A percentile compares a stretch with the other conserved stretches of the same genome.
Conservation (phyloP, 306 rosid species). For the Vicia villosa region DNA sequence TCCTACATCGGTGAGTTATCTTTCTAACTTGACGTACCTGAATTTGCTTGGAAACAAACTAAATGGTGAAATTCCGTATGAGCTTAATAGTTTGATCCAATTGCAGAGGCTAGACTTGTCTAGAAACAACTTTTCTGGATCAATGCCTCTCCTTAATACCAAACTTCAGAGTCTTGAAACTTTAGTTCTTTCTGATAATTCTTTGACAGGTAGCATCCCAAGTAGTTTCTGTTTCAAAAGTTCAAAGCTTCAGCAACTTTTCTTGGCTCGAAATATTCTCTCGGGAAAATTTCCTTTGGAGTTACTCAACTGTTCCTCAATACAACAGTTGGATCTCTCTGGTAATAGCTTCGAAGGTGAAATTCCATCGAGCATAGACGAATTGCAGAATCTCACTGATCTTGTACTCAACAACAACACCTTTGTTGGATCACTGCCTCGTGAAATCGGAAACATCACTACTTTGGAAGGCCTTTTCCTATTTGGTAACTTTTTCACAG, state of each 20-base stretch:
- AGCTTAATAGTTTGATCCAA: conserved; percentile 64
- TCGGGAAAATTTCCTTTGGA: conserved; percentile 73
- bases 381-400: conserved; percentile 65
- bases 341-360: conserved; percentile 74
- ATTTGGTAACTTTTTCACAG: conserved; percentile 72
- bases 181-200: conserved; percentile 75
- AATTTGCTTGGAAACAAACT: conserved; percentile 80
- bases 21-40: conserved; percentile 68
- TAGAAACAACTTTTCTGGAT: conserved; percentile 74
- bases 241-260: conserved; percentile 62
- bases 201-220: conserved; percentile 72
- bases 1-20: conserved; percentile 58
- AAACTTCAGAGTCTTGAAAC: conserved; percentile 53
- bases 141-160: conserved; percentile 49
- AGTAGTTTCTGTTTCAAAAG: conserved; percentile 61
- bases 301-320: conserved; percentile 65
- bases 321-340: conserved; percentile 87
- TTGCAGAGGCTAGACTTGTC: conserved; percentile 82
- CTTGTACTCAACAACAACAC: conserved; percentile 86
- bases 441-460: conserved; percentile 74
- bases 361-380: conserved; percentile 61
- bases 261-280: conserved; percentile 73
- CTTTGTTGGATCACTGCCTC: conserved; percentile 72
- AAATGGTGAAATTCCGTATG: conserved; percentile 66
- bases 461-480: conserved; percentile 62